These are phyloP conservation scores for Suillus occidentalis DNA, from an alignment of 768 basidiomycete species.

Conservation along the genomic window DNA sequence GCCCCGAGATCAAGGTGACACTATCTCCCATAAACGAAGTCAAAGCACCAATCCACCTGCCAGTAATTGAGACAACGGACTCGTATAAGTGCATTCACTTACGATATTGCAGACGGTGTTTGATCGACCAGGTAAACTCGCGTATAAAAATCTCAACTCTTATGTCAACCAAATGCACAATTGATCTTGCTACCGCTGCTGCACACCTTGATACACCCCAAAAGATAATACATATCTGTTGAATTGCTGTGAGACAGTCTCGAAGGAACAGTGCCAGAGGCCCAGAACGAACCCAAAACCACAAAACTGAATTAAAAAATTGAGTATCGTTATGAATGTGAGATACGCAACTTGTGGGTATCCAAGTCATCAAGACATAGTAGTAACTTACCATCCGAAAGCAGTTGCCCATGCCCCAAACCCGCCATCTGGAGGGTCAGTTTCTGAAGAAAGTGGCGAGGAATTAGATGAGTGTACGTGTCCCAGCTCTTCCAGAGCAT, in stretches of 20 bases:
- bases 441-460: not conserved
- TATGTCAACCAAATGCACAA: too few relatives aligned
- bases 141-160: conserved; percentile 31
- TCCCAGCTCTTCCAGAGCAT: not conserved
- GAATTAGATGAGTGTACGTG: not conserved
- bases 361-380: not conserved
- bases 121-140: conserved; percentile 27
- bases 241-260: not conserved
- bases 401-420: conserved; percentile 14
- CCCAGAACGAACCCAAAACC: conserved; percentile 24
- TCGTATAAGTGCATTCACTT: conserved; percentile 2
- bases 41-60: conserved; percentile 35
- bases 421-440: conserved; percentile 9
- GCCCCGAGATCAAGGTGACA: not conserved
- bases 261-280: too few relatives aligned
- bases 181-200: too few relatives aligned
- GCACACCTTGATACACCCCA: conserved; percentile 32
- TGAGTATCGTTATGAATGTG: not conserved
- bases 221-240: conserved; percentile 26
- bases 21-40: conserved; percentile 25
- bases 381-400: conserved; percentile 8
- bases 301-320: conserved; percentile 28
- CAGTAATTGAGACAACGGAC: conserved; percentile 21
- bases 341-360: not conserved
- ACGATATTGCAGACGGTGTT: conserved; percentile 31